A percentile compares a stretch with the other conserved stretches of the same genome.
Conservation (phyloP, 305 asterid species). For the Solanum hybrid region DNA sequence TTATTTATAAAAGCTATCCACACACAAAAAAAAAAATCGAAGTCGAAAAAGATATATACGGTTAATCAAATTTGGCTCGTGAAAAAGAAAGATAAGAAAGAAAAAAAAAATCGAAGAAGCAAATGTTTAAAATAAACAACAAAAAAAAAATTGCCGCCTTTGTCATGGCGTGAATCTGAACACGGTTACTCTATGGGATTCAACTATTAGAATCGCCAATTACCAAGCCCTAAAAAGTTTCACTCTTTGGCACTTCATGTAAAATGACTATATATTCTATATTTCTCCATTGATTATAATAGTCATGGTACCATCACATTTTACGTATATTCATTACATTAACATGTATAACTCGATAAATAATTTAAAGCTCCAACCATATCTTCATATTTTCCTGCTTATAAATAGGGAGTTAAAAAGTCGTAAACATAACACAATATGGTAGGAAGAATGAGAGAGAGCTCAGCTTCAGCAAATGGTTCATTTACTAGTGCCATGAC, state of each 20-base stretch:
- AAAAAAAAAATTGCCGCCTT: too few species aligned
- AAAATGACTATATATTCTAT: background rate
- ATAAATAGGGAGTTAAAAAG: background rate
- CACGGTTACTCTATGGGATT: background rate
- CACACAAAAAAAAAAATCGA: too few species aligned
- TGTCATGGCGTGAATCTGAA: background rate
- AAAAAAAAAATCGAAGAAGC: too few species aligned
- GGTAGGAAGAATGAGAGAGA: slow-evolving; percentile 1
- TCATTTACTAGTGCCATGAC: slow-evolving; percentile 36
- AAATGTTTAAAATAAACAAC: too few species aligned
- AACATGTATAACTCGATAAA: background rate
- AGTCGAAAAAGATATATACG: too few species aligned
- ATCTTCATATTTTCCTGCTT: background rate
- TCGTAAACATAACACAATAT: background rate
- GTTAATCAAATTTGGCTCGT: too few species aligned
- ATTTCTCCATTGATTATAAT: background rate
- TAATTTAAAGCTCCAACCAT: background rate
- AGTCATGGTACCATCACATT: background rate
- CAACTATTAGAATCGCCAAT: background rate
- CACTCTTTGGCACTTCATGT: background rate
- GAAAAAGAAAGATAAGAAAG: too few species aligned
- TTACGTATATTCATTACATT: background rate
- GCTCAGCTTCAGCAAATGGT: slow-evolving; percentile 4
- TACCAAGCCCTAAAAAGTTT: background rate
- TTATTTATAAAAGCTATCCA: too few species aligned